phyloP scores from a whole-genome alignment of 495 filamentous ascomycete species.

The Penicillium chermesinum region DNA sequence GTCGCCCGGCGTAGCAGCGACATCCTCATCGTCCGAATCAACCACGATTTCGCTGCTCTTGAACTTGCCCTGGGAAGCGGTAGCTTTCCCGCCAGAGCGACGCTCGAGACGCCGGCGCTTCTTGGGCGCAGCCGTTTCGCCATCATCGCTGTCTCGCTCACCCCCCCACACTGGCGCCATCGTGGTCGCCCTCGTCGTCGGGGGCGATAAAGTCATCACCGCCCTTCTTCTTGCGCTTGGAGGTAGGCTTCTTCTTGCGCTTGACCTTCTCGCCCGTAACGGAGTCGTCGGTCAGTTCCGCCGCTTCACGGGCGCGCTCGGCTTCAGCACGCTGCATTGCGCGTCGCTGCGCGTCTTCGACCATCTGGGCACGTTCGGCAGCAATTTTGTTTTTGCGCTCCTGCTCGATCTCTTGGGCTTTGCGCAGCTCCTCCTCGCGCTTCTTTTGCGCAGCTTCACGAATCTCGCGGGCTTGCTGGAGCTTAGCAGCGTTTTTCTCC shows the following conservation, averaged over 20 bases:
- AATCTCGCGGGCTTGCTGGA: slow-evolving; percentile 65
- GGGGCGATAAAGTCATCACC: slow-evolving; percentile 23
- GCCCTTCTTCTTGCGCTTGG: slow-evolving; percentile 65
- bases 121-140: slow-evolving; percentile 41
- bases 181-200: slow-evolving; percentile 18
- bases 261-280: slow-evolving; percentile 75
- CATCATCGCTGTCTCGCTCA: slow-evolving; percentile 29
- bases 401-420: slow-evolving; percentile 57
- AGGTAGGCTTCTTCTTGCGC: slow-evolving; percentile 55
- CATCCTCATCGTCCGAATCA: slow-evolving; percentile 62
- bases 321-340: slow-evolving; percentile 68
- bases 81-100: slow-evolving; percentile 53
- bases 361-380: slow-evolving; percentile 73
- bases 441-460: slow-evolving; percentile 71
- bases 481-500: slow-evolving; percentile 80
- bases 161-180: slow-evolving; percentile 1
- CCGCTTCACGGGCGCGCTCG: slow-evolving; percentile 60
- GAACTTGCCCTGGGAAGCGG: slow-evolving; percentile 51
- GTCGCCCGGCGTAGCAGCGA: slow-evolving; percentile 20
- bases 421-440: slow-evolving; percentile 66
- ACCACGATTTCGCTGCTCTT: slow-evolving; percentile 79
- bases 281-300: slow-evolving; percentile 66
- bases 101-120: slow-evolving; percentile 48
- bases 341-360: slow-evolving; percentile 66
- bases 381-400: slow-evolving; percentile 72